Evolutionary conservation across 2,329 filamentous ascomycete species (phyloP).

Genomic region (Hirsutella thompsonii): DNA sequence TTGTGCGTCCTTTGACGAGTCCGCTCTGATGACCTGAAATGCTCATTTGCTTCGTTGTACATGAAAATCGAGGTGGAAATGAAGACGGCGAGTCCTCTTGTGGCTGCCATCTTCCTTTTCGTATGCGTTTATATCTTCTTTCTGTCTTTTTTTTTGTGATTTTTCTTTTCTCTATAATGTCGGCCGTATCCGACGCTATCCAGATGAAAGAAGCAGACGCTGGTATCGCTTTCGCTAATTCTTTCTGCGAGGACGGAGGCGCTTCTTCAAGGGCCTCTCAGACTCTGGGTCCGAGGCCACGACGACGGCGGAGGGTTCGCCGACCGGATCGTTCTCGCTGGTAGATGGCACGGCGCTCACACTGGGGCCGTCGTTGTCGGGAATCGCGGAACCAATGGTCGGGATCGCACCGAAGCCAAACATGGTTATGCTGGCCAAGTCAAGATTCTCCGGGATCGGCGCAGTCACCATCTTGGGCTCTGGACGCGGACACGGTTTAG

Average conservation of each 20-base stretch:
- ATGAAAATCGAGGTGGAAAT: not conserved
- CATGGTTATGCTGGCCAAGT: constrained; percentile 4
- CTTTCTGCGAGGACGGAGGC: constrained; percentile 3
- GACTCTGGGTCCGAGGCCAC: not conserved
- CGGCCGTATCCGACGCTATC: not conserved
- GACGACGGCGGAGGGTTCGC: not conserved
- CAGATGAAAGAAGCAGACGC: not conserved
- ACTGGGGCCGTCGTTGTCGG: not conserved
- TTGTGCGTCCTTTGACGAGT: too few species aligned
- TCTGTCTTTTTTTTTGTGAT: not conserved
- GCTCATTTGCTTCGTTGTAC: not conserved
- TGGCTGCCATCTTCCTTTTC: not conserved
- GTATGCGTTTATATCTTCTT: not conserved
- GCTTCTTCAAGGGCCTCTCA: constrained; percentile 1
- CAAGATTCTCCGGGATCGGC: constrained; percentile 2
- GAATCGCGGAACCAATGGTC: constrained; percentile 4
- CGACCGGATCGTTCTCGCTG: not conserved
- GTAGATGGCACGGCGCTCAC: not conserved
- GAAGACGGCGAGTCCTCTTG: not conserved
- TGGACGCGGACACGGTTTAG: constrained; percentile 1
- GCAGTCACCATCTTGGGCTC: constrained; percentile 7
- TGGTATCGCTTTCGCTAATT: not conserved
- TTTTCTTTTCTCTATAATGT: not conserved
- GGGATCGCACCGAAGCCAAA: constrained; percentile 9
- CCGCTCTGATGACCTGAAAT: not conserved